Conservation (phyloP, 352 stramenopile species). For the Thraustochytrium sp. region DNA sequence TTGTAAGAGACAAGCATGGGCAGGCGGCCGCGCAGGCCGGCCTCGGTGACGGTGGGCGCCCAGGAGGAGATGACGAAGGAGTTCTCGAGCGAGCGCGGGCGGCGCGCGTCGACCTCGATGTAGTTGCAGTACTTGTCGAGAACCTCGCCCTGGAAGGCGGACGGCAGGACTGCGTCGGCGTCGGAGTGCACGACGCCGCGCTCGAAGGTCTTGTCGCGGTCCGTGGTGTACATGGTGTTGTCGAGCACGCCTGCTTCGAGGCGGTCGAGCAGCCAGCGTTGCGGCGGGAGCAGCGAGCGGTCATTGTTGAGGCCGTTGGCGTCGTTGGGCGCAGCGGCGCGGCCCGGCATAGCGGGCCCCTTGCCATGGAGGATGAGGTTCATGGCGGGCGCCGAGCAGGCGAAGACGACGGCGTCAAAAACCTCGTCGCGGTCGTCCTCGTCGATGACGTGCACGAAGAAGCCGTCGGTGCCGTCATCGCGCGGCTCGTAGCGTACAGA, state of each 20-base stretch:
- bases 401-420: constrained; percentile 38
- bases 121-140: constrained; percentile 37
- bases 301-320: constrained; percentile 33
- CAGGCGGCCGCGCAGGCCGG: background rate
- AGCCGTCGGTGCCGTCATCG: background rate
- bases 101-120: background rate
- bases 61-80: constrained; percentile 37
- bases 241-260: background rate
- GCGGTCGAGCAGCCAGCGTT: background rate
- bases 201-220: constrained; percentile 38
- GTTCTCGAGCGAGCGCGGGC: background rate
- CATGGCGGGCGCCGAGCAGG: constrained; percentile 29
- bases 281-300: background rate
- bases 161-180: constrained; percentile 2
- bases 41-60: background rate
- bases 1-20: constrained; percentile 36
- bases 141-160: background rate
- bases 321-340: background rate
- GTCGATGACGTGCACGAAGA: background rate
- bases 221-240: constrained; percentile 36
- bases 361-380: constrained; percentile 35
- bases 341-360: background rate
- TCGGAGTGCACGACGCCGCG: constrained; percentile 18
- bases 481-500: background rate
- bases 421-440: background rate